Conservation (phyloP, 441 rosid species). For the Isatis lusitanica region DNA sequence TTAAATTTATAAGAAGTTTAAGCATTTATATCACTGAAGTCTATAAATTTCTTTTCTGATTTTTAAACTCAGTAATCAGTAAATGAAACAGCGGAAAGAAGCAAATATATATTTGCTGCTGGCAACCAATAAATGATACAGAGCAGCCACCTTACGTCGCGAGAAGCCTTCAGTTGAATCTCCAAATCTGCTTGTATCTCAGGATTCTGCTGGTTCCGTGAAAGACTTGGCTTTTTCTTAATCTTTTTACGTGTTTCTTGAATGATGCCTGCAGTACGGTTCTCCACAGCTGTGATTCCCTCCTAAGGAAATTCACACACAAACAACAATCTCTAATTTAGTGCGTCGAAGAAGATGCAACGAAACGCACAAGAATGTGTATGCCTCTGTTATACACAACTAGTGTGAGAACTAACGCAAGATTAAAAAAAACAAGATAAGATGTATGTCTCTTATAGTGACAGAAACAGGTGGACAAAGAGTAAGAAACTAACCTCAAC, state of each 20-base stretch:
- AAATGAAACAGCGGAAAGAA: neutral
- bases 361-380: neutral
- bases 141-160: constrained; percentile 82
- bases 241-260: constrained; percentile 69
- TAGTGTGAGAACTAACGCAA: neutral
- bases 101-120: constrained; percentile 13
- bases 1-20: neutral
- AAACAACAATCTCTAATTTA: constrained; percentile 11
- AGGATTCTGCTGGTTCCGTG: constrained; percentile 41
- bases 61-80: constrained; percentile 2
- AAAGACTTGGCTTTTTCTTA: constrained; percentile 45
- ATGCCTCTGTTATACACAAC: neutral
- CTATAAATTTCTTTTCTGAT: neutral
- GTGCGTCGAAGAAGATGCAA: neutral
- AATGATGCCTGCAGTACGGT: constrained; percentile 60
- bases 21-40: neutral
- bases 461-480: neutral
- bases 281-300: constrained; percentile 63
- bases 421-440: neutral
- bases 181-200: constrained; percentile 49
- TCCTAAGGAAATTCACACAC: constrained; percentile 42
- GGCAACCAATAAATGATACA: constrained; percentile 40
- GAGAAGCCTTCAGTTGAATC: constrained; percentile 74
- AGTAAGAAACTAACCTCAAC: constrained; percentile 51
- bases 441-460: neutral